Evolutionary conservation across 2,329 filamentous ascomycete species (phyloP), one percentile per base, ranked within the genome.

Genomic region (Talaromyces atroroseus): DNA sequence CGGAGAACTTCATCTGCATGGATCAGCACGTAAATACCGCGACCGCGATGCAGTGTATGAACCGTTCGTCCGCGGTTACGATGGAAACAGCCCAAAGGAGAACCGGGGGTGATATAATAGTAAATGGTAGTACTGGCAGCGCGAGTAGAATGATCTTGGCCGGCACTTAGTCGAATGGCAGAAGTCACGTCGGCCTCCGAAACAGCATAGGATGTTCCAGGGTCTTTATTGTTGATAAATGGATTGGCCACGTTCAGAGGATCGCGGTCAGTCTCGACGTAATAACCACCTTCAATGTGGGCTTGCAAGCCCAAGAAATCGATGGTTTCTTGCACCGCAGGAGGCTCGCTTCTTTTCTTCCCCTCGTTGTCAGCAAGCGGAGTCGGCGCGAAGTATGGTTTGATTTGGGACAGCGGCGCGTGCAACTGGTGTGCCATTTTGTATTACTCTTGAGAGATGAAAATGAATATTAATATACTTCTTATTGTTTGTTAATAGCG

Each of bases 241-340:
- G 82, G 80, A 26, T 83, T 84, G 0, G 82, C 77, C 18, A 88
- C 73, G 2, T 74, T 74, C 14, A 72, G 70, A 1, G 73, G 62
- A 60, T 80, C 76, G 55, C 78, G 75, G 69, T 88, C 82, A 1
- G 83, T 88, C 66, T 86, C 82, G 60, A 70, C 71, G 63, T 81
- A 88, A 71, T 84, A 87, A 47, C 84, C 84, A 52, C 85, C 84
- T 71, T 87, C 84, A 45, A 82, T 77, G 68, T 88, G 83, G 8
- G 76, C 72, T 49, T 73, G 65, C 24, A 86, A 75, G 21, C 71
- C 63, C 49, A 87, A 76, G 20, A 71, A 61, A 36, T 63, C 57
- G 64, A 82, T 77, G 32, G 77, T 66, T 18, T 61, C 56, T 54
- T 68, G 64, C 49, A 77, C 69, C 36, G 56, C 52, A 24, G 68